Conservation (phyloP, 495 filamentous ascomycete species). For the Glutinoglossum americanum region DNA sequence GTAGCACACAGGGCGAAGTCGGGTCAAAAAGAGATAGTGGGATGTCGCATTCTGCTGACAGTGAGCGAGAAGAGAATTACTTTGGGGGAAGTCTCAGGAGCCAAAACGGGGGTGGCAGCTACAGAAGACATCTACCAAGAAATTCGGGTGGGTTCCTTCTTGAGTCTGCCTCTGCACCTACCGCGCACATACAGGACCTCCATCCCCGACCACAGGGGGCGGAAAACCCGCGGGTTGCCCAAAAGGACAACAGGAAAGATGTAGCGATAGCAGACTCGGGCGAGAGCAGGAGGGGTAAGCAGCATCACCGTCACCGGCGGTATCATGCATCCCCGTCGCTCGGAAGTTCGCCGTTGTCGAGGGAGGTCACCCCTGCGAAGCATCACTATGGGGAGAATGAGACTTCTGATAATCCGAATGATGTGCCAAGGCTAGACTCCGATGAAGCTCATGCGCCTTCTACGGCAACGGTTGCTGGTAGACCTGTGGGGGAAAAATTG, state of each 20-base stretch:
- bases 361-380: neutral
- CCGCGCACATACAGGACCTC: neutral
- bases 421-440: neutral
- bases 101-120: neutral
- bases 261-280: neutral
- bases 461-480: neutral
- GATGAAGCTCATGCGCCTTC: neutral
- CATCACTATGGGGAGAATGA: neutral
- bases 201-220: neutral
- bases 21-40: neutral
- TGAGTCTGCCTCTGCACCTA: neutral
- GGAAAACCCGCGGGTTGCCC: neutral
- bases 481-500: neutral
- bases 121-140: conserved; percentile 1
- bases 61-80: neutral
- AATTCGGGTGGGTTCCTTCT: conserved; percentile 3
- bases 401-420: neutral
- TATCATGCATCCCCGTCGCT: neutral
- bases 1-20: neutral
- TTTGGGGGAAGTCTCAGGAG: neutral
- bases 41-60: neutral
- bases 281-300: neutral
- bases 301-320: neutral
- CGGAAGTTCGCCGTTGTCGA: neutral
- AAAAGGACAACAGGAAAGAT: neutral